These are phyloP conservation scores for Salix viminalis DNA, from an alignment of 345 rosid species.

Conservation along the genomic window DNA sequence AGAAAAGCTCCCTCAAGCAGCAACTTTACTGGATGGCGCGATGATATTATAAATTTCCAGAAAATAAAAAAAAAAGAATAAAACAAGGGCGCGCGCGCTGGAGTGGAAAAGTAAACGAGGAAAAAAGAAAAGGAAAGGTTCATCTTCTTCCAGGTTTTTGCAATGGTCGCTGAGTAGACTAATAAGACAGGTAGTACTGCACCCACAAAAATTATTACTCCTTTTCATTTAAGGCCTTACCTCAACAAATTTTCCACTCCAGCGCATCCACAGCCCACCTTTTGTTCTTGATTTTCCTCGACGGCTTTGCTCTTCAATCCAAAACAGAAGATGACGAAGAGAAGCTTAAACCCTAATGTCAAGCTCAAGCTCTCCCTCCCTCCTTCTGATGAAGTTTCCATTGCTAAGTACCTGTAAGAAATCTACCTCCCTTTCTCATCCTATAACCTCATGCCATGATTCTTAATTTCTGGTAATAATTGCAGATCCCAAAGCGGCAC, in stretches of 20 bases:
- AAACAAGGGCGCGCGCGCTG: too few relatives aligned
- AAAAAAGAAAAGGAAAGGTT: not conserved
- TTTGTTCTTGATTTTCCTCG: not conserved
- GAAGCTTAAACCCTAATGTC: constrained; percentile 40
- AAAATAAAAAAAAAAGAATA: too few relatives aligned
- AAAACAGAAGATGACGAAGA: constrained; percentile 51
- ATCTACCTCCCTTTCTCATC: not conserved
- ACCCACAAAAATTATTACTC: not conserved
- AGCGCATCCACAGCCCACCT: not conserved
- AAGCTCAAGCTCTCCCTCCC: constrained; percentile 55
- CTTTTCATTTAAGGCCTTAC: not conserved
- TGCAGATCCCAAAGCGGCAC: constrained; percentile 83
- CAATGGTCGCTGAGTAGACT: not conserved
- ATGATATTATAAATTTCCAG: too few relatives aligned
- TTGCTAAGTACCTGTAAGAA: constrained; percentile 64
- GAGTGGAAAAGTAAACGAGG: not conserved
- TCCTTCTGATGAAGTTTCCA: constrained; percentile 43
- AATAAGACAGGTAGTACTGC: not conserved
- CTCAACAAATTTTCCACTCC: not conserved
- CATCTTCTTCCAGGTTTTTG: constrained; percentile 10
- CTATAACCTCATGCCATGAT: not conserved
- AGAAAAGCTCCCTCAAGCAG: too few relatives aligned
- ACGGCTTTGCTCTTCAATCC: not conserved
- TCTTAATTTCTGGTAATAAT: constrained; percentile 2
- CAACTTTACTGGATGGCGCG: too few relatives aligned